These are phyloP conservation scores for Yamadazyma paraphyllophila DNA, from an alignment of 805 yeast species.

Conservation along the genomic window DNA sequence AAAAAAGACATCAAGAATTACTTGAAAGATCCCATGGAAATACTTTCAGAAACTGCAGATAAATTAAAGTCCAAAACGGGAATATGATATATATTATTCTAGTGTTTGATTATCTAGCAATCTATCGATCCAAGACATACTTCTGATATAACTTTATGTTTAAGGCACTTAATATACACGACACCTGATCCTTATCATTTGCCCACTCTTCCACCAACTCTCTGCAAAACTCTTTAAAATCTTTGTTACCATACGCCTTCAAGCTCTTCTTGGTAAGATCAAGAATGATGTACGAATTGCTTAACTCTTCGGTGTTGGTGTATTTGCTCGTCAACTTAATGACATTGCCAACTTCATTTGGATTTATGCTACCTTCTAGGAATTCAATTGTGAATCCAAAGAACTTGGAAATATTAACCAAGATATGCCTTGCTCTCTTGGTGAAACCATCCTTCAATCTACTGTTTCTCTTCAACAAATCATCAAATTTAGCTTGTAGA, in stretches of 20 bases:
- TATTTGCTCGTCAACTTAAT: conserved; percentile 53
- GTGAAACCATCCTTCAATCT: conserved; percentile 59
- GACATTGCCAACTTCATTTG: conserved; percentile 48
- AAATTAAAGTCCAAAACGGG: conserved; percentile 11
- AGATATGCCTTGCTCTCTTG: conserved; percentile 67
- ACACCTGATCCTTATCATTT: conserved; percentile 62
- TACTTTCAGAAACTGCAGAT: conserved; percentile 33
- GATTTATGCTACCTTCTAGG: conserved; percentile 42
- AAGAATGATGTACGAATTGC: conserved; percentile 49
- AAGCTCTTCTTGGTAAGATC: conserved; percentile 56
- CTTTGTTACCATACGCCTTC: conserved; percentile 47
- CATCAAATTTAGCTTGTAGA: conserved; percentile 47
- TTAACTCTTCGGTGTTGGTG: conserved; percentile 23
- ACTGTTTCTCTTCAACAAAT: conserved; percentile 48
- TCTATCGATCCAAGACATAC: conserved; percentile 12
- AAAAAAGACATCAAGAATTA: conserved; percentile 49
- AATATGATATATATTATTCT: conserved; percentile 4
- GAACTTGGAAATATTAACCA: conserved; percentile 62
- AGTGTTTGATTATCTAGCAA: neutral
- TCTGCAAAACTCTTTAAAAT: conserved; percentile 39
- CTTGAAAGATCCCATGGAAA: conserved; percentile 37
- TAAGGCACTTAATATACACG: conserved; percentile 75
- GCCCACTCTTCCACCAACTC: conserved; percentile 66
- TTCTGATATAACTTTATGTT: conserved; percentile 63
- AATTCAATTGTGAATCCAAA: conserved; percentile 77